These are phyloP conservation scores for Penicillium sp. DNA, from an alignment of 2,329 filamentous ascomycete species.

Conservation along the genomic window DNA sequence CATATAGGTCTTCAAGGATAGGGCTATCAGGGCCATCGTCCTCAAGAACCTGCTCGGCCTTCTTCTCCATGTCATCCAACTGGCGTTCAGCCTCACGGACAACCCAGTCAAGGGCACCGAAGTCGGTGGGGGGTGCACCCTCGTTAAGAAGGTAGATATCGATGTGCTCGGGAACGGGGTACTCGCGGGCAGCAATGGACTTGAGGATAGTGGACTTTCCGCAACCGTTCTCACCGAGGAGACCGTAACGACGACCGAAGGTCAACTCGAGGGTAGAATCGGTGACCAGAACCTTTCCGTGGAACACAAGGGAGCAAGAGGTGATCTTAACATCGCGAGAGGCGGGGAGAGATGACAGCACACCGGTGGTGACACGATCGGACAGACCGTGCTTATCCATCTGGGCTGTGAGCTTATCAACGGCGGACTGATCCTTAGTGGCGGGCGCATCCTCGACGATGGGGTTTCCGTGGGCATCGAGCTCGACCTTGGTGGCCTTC, in stretches of 20 bases:
- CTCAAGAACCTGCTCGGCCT: conserved; percentile 88
- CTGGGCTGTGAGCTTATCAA: conserved; percentile 86
- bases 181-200: conserved; percentile 90
- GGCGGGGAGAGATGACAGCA: conserved; percentile 77
- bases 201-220: conserved; percentile 98
- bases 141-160: conserved; percentile 99
- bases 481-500: conserved; percentile 66
- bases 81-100: conserved; percentile 91
- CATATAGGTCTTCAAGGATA: conserved; percentile 89
- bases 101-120: conserved; percentile 95
- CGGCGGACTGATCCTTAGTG: conserved; percentile 69
- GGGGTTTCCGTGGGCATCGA: conserved; percentile 62
- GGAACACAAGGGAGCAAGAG: conserved; percentile 90
- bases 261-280: conserved; percentile 92
- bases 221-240: conserved; percentile 98
- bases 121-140: conserved; percentile 83
- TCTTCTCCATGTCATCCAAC: conserved; percentile 82
- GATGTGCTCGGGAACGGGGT: conserved; percentile 90
- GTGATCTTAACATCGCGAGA: conserved; percentile 98
- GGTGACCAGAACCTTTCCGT: conserved; percentile 92
- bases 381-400: conserved; percentile 96
- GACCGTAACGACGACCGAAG: conserved; percentile 87
- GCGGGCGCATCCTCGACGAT: conserved; percentile 63
- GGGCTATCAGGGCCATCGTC: conserved; percentile 88
- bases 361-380: conserved; percentile 96